Base-by-base conservation (phyloP, 495 filamentous ascomycete species). In the Penicillium malachiteum region DNA sequence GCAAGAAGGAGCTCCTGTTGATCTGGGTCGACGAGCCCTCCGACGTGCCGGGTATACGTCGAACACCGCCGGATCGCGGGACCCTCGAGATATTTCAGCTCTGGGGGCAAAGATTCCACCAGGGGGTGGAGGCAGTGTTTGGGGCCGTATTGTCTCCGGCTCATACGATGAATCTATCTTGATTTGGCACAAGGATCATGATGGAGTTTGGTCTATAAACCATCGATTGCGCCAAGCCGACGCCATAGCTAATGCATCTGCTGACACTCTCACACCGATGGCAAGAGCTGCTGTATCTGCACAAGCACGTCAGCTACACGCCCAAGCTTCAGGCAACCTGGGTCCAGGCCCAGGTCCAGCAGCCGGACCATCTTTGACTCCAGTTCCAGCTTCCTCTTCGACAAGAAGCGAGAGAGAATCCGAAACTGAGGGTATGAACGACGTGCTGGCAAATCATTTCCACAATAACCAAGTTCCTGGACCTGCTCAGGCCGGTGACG, bases 131-230 rank as follows among this genome's bases (percentile, higher is more conserved):
- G 91, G 92, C 13, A 90, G 90, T 64, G 78, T 78, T 57, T 93
- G 93, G 79, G 87, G 85, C 21, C 82, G 91, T 14, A 97, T 98
- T 54, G 89, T 98, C 16, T 95, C 90, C 12, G 94, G 94, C 18
- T 96, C 90, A 7, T 98, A 98, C 62, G 94, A 98, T 60, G 91
- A 96, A 72, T 90, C 84, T 37, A 90, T 98, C 54, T 88, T 96
- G 57, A 89, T 98, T 47, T 98, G 94, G 94, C 87, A 87, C 55
- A 86, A 89, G 46, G 88, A 92, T 53, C 79, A 79, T 21, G 84
- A 95, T 58, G 92, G 91, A 3, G 78, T 84, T 33, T 98, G 94
- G 93, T 81, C 82, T 32, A 80, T 82, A 50, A 83, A 83, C 14
- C 86, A 90, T 57, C 76, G 78, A 34, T 80, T 97, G 9, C 80